Conservation (phyloP, 2,329 filamentous ascomycete species). For the Hymenoscyphus albidus region DNA sequence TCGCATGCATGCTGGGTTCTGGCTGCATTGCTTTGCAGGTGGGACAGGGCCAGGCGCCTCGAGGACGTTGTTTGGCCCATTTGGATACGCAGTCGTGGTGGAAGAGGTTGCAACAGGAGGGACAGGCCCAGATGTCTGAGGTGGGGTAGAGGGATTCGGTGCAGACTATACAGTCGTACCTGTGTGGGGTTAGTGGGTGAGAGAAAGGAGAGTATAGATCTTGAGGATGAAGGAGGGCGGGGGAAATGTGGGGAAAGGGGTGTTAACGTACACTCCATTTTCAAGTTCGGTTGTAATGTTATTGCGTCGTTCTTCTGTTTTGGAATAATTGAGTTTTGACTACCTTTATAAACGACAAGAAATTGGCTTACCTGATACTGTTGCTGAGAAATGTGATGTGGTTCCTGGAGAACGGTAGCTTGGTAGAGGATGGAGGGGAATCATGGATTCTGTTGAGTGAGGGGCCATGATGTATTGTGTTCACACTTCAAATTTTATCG, state of each 20-base stretch:
- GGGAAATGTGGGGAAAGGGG: background rate
- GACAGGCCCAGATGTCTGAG: conserved; percentile 3
- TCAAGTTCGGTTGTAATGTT: background rate
- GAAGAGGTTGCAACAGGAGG: conserved; percentile 1
- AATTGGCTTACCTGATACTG: background rate
- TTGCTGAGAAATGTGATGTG: background rate
- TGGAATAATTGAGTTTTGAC: background rate
- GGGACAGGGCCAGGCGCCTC: conserved; percentile 1
- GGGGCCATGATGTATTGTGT: background rate
- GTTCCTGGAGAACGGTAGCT: background rate
- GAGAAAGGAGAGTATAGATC: background rate
- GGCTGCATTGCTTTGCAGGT: background rate
- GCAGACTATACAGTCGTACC: conserved; percentile 4
- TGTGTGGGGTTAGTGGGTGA: background rate
- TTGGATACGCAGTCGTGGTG: background rate
- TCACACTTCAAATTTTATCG: background rate
- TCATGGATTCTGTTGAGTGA: background rate
- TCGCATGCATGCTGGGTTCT: background rate
- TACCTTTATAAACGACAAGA: no score
- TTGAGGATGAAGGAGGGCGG: background rate
- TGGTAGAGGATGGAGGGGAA: background rate
- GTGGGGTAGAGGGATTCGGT: background rate
- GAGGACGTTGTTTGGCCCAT: background rate
- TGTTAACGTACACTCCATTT: background rate
- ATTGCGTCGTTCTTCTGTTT: background rate